A percentile compares a stretch with the other conserved stretches of the same genome.
These are phyloP conservation scores for Inga leiocalycina DNA, from an alignment of 306 rosid genomes.

Conservation along the genomic window DNA sequence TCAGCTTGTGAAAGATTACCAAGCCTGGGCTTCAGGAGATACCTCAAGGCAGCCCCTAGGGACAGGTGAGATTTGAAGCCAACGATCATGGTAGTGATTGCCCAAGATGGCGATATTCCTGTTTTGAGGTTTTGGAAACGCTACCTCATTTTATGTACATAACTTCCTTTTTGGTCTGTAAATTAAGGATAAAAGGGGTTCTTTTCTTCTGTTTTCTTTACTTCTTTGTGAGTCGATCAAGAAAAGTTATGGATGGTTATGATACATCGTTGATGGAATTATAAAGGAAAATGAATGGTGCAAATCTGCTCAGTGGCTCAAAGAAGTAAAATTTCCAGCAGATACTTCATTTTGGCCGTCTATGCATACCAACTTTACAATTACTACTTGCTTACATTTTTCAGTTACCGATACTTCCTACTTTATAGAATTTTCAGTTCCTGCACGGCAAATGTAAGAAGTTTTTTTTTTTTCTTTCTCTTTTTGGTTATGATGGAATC, in stretches of 20 bases:
- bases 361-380: neutral
- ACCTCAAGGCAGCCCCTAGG: constrained; percentile 82
- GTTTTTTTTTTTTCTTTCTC: neutral
- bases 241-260: neutral
- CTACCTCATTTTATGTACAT: neutral
- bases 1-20: constrained; percentile 94
- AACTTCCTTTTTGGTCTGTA: constrained; percentile 1
- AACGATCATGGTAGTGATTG: constrained; percentile 15
- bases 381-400: neutral
- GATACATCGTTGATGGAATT: neutral
- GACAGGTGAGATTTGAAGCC: constrained; percentile 63
- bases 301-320: neutral
- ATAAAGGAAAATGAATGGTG: neutral
- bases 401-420: neutral
- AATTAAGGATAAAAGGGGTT: neutral
- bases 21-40: constrained; percentile 91
- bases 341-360: neutral
- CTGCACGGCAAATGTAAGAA: neutral
- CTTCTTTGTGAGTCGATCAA: neutral
- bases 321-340: neutral
- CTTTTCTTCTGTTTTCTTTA: neutral
- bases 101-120: constrained; percentile 19
- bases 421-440: neutral
- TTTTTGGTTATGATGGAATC: too few relatives aligned
- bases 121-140: neutral